Conservation (phyloP, 108 stramenopile genomes). For the Cyclotella atomus region DNA sequence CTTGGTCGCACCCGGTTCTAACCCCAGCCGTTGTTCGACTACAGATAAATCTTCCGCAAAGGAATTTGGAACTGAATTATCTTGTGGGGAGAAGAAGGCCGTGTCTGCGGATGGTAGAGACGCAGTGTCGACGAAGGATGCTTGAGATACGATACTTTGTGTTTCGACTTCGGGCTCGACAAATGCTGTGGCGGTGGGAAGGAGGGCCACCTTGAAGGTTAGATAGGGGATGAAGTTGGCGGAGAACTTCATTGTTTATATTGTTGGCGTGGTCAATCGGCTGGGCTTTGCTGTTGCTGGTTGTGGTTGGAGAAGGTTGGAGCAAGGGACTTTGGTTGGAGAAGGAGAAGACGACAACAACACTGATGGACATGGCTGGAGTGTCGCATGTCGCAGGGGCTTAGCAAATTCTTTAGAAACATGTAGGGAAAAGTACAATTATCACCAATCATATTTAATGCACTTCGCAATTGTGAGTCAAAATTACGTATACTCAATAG, state of each 20-base stretch:
- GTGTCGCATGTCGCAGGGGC: too few species aligned
- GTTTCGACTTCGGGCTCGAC: background rate
- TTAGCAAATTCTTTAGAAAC: too few species aligned
- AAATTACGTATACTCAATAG: too few species aligned
- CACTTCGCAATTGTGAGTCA: too few species aligned
- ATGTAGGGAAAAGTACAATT: too few species aligned
- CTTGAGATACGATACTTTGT: background rate
- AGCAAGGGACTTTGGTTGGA: too few species aligned
- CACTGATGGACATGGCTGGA: too few species aligned
- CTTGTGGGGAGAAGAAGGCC: background rate
- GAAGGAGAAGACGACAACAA: too few species aligned
- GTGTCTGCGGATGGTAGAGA: background rate
- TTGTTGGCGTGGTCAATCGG: too few species aligned
- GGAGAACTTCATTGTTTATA: background rate
- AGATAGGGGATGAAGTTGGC: background rate
- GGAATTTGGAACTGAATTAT: background rate
- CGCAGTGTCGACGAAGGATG: constrained; percentile 1
- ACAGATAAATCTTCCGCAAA: background rate
- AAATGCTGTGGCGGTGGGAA: background rate
- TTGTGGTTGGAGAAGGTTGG: too few species aligned
- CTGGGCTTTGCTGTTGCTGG: too few species aligned
- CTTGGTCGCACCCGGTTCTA: background rate
- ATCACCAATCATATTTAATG: too few species aligned
- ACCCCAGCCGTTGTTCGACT: background rate
- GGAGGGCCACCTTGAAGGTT: background rate